Evolutionary conservation across 495 filamentous ascomycete genomes (phyloP).

Genomic region (Hypoxylon cercidicola): DNA sequence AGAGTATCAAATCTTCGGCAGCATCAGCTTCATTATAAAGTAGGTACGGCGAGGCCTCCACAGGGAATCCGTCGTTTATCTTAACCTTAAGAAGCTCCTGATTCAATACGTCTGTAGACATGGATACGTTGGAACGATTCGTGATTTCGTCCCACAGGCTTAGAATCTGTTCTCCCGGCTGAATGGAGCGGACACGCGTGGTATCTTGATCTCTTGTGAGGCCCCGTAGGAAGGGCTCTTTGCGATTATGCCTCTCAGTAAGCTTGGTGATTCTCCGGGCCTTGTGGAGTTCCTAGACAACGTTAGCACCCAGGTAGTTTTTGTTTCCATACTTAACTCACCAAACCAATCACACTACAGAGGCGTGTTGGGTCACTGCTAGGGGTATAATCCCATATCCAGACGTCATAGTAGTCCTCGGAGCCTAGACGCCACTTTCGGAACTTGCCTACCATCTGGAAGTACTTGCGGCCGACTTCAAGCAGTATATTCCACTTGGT

Average conservation of each 20-base stretch:
- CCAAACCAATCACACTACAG: slow-evolving; percentile 47
- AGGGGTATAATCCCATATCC: slow-evolving; percentile 60
- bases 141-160: slow-evolving; percentile 54
- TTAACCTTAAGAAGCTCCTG: slow-evolving; percentile 30
- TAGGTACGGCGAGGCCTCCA: slow-evolving; percentile 31
- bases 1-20: slow-evolving; percentile 58
- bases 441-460: slow-evolving; percentile 50
- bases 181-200: slow-evolving; percentile 51
- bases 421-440: slow-evolving; percentile 60
- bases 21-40: slow-evolving; percentile 60
- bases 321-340: slow-evolving; percentile 21
- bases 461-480: slow-evolving; percentile 53
- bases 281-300: slow-evolving; percentile 51
- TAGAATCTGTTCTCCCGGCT: slow-evolving; percentile 50
- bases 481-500: slow-evolving; percentile 54
- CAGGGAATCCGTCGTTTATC: slow-evolving; percentile 20
- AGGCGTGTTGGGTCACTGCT: slow-evolving; percentile 36
- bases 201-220: slow-evolving; percentile 53
- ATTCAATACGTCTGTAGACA: slow-evolving; percentile 23
- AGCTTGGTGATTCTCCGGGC: slow-evolving; percentile 47
- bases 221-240: slow-evolving; percentile 50
- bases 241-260: slow-evolving; percentile 47
- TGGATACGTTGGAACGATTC: slow-evolving; percentile 40
- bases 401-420: slow-evolving; percentile 62
- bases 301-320: slow-evolving; percentile 1